Conservation (phyloP, 352 stramenopile genomes). For the Aphanomyces cochlioides region DNA sequence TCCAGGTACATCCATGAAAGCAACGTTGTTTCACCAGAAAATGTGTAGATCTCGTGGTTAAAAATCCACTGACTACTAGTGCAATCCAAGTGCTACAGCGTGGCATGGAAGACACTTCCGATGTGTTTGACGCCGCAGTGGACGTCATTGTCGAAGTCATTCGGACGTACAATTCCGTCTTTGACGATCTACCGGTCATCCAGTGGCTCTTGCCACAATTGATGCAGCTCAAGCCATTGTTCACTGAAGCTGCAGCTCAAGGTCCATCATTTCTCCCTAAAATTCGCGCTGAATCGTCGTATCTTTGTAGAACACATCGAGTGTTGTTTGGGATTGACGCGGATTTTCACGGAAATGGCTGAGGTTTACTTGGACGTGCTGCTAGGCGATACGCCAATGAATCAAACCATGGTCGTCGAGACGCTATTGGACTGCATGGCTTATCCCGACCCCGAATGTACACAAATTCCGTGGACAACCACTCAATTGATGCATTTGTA, state of each 20-base stretch:
- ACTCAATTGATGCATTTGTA: constrained; percentile 2
- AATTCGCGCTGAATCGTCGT: neutral
- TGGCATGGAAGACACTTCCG: constrained; percentile 38
- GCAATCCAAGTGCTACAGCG: constrained; percentile 55
- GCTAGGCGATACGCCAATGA: constrained; percentile 52
- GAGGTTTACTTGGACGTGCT: constrained; percentile 82
- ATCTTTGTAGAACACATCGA: constrained; percentile 61
- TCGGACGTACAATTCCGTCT: constrained; percentile 47
- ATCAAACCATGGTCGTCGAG: constrained; percentile 67
- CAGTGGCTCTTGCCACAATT: constrained; percentile 77
- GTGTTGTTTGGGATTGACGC: constrained; percentile 68
- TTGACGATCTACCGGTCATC: constrained; percentile 51
- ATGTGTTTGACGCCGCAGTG: constrained; percentile 80
- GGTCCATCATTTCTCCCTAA: neutral
- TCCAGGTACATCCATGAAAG: constrained; percentile 31
- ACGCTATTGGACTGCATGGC: constrained; percentile 86
- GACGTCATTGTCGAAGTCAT: constrained; percentile 82
- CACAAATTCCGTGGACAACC: neutral
- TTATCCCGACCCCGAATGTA: constrained; percentile 61
- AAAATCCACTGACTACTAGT: constrained; percentile 67
- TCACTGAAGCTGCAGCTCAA: constrained; percentile 41
- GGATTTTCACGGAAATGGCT: constrained; percentile 88
- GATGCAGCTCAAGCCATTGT: constrained; percentile 56
- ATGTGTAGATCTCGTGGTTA: constrained; percentile 52
- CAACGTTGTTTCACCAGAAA: constrained; percentile 23